Base-by-base conservation (phyloP, 495 filamentous ascomycete species). In the Haplographium delicatum region DNA sequence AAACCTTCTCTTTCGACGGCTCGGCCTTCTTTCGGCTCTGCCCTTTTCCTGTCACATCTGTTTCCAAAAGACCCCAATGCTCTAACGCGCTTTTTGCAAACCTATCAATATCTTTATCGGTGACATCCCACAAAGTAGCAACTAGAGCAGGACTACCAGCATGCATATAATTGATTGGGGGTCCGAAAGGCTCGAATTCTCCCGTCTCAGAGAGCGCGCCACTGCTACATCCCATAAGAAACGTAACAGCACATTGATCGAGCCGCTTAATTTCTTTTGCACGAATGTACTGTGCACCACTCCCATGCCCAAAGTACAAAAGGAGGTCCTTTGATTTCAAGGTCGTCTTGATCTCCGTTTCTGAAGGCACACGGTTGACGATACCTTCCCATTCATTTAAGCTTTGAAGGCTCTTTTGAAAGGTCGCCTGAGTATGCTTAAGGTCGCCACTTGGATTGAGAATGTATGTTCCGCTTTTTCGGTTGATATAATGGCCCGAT, bases 111-210 rank as follows among this genome's bases (percentile, higher is more conserved):
- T 98, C 93, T 56, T 85, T 85, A 59, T 98, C 93, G 10, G 94
- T 98, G 18, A 98, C 93, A 66, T 98, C 93, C 93, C 93, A 98
- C 28, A 98, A 72, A 4, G 87, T 95, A 18, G 86, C 91, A 0
- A 96, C 81, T 15, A 96, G 74, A 8, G 91, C 89, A 2, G 87
- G 83, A 44, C 76, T 79, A 5, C 91, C 91, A 0, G 89, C 89
- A 28, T 90, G 78, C 66, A 97, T 79, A 67, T 96, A 97, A 52
- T 88, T 87, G 66, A 90, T 79, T n/a, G 88, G 84, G 27, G 88
- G 89, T 0, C 93, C 93, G 57, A 86, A 84, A 1, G 86, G 84
- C 62, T 96, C 89, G 59, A 94, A 95, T 52, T 93, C 83, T 20
- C 91, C 93, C 0, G 82, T 78, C 57, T 95, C 86, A 5, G 78